Conservation (phyloP, 1,284 basidiomycete species). For the Neolentinus lepideus region DNA sequence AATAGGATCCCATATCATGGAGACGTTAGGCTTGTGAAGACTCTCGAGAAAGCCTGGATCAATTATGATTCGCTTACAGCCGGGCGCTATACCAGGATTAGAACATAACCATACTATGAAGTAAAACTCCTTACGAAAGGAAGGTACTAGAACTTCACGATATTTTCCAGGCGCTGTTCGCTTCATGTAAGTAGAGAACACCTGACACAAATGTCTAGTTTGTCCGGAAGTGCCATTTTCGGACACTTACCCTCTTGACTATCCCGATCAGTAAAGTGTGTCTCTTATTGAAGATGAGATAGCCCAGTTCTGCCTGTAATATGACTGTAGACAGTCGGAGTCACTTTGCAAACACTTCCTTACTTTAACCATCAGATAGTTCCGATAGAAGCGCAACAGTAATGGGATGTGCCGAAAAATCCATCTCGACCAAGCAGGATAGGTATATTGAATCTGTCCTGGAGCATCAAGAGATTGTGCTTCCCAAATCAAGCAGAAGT, state of each 20-base stretch:
- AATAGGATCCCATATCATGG: conserved; percentile 37
- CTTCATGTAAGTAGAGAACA: conserved; percentile 35
- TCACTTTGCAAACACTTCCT: conserved; percentile 6
- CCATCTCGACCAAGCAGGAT: conserved; percentile 36
- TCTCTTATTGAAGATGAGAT: background rate
- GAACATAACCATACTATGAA: background rate
- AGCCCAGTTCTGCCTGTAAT: conserved; percentile 7
- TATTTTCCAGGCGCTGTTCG: conserved; percentile 36
- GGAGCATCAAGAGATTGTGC: background rate
- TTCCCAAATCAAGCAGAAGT: background rate
- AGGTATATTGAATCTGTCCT: conserved; percentile 30
- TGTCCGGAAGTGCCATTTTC: background rate
- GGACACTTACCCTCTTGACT: conserved; percentile 9
- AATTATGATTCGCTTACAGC: conserved; percentile 49
- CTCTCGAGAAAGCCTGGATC: conserved; percentile 45
- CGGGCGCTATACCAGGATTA: conserved; percentile 27
- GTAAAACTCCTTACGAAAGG: conserved; percentile 30
- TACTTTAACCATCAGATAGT: conserved; percentile 36
- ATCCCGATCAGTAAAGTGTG: conserved; percentile 3
- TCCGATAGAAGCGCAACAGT: conserved; percentile 38
- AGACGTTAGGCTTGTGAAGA: conserved; percentile 45
- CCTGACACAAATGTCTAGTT: conserved; percentile 16
- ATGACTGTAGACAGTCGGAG: background rate
- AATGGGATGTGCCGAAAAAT: conserved; percentile 42
- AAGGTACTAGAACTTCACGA: conserved; percentile 35